Evolutionary conservation across 2,329 filamentous ascomycete genomes (phyloP).

Genomic region (Lecanicillium sp.): DNA sequence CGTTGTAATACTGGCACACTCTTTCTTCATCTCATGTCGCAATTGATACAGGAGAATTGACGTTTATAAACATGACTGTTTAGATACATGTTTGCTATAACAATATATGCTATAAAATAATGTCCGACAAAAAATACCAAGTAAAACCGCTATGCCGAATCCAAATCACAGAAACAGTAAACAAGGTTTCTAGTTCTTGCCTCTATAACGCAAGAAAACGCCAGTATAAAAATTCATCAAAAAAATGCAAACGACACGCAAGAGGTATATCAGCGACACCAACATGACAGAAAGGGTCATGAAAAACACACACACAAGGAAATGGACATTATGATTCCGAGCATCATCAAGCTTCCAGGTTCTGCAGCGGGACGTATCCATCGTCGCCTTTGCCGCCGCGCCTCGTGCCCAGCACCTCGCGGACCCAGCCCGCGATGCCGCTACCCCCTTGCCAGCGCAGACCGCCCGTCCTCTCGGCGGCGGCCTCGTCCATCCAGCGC

Average conservation of each 20-base stretch:
- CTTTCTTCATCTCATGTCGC: no score
- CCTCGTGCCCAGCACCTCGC: slow-evolving; percentile 32
- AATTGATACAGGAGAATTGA: no score
- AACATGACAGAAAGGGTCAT: no score
- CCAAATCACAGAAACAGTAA: neutral
- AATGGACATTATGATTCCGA: neutral
- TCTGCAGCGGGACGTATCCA: slow-evolving; percentile 55
- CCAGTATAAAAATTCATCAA: no score
- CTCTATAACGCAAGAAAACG: no score
- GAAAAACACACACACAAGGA: neutral
- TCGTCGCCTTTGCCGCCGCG: slow-evolving; percentile 40
- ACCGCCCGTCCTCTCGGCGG: slow-evolving; percentile 50
- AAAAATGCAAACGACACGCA: no score
- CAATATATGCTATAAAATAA: slow-evolving; percentile 6
- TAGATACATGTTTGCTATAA: slow-evolving; percentile 2
- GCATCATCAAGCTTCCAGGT: slow-evolving; percentile 35
- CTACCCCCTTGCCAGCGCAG: slow-evolving; percentile 37
- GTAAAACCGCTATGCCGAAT: slow-evolving; percentile 3
- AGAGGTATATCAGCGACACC: neutral
- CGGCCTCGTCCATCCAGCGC: slow-evolving; percentile 73
- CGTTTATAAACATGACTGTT: no score
- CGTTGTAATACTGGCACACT: no score
- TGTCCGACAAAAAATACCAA: neutral
- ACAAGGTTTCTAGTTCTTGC: no score
- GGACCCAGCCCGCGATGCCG: slow-evolving; percentile 36